Evolutionary conservation across 2,329 filamentous ascomycete species (phyloP), one percentile per base, ranked within the genome.

Genomic region (Fusarium camptoceras): DNA sequence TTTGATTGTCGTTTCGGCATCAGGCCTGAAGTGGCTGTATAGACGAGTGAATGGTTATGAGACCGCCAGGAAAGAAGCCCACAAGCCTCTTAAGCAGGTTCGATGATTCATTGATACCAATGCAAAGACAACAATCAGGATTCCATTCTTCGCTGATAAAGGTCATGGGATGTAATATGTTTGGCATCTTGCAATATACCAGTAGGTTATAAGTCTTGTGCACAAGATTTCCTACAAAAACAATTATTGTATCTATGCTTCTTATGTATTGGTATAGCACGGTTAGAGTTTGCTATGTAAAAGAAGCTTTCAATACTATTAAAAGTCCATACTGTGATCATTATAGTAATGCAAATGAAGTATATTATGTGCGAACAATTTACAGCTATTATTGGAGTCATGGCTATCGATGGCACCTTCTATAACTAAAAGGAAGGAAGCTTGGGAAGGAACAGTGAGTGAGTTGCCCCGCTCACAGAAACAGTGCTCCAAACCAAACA

Each of bases 1-100:
- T 2, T 79, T 92, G 18, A 94, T 97, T 88, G 90, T 92, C 4
- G 78, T 83, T 5, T 93, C 89, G 70, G 94, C 92, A 0, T 81
- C 88, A 24, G 80, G 84, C 12, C 81, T 97, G 67, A 91, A 94
- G 77, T 91, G 86, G 85, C 66, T 92, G 2, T 93, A 97, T 79
- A 87, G 86, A 4, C 83, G 83, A 55, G 76, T 92, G 27, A 94
- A 94, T 76, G 90, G 90, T 14, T 78, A 84, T 46, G 81, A 84
- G 6, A 53, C 70, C 75, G 61, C 79, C 78, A 65, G 71, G 41
- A 62, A 55, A 27, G 76, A 79, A 48, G 75, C 75, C 5, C 62
- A 75, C 48, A 77, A 74, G 31, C 75, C 77, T 37, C 66, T 77
- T 9, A 79, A 78, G 65, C 79, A 79, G 62, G 39, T 77, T 14